Evolutionary conservation across 345 rosid genomes (phyloP), one percentile per base, ranked within the genome.

Genomic region (Sonneratia alba): DNA sequence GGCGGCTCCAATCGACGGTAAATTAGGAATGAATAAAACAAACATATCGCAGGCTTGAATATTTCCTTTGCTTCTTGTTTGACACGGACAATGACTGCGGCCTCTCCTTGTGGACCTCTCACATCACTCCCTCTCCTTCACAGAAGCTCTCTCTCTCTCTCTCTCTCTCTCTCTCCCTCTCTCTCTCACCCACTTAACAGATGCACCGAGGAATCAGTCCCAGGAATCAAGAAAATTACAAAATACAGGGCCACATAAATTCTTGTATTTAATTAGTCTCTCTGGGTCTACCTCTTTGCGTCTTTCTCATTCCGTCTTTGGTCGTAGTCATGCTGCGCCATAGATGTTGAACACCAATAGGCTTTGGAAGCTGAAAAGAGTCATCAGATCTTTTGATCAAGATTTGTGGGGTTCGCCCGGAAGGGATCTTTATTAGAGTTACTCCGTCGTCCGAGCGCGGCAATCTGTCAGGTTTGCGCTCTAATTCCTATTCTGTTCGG

Each of bases 261-360:
- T 36, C 38, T 16, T 57, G 42, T 61, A 49, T 47, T 34, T 66
- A 24, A 21, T 57, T 27, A 24, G 32, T 69, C 66, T 11, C 15
- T 62, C 38, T 62, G 38, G 37, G 66, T 62, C 66, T 62, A 16
- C 19, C 9, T 47, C 51, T 47, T 2, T 7, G 11, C 15, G 11
- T 47, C 14, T 47, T 13, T 47, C 66, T 69, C 37, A 8, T 13
- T 72, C 72, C 38, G 6, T 37, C 15, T 51, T 38, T 59, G 75
- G 70, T 47, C 67, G 66, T 67, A 66, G 61, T 69, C 42, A 2
- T 43, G 67, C 16, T 40, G 79, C 45, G 72, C 77, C 68, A 70
- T 57, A 73, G 82, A 79, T 79, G 79, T 76, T 79, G 77, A 73
- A 7, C 69, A 67, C 27, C 71, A 47, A 69, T 27, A 18, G 19